Conservation (phyloP, 768 basidiomycete species). For the Trametes gibbosa region DNA sequence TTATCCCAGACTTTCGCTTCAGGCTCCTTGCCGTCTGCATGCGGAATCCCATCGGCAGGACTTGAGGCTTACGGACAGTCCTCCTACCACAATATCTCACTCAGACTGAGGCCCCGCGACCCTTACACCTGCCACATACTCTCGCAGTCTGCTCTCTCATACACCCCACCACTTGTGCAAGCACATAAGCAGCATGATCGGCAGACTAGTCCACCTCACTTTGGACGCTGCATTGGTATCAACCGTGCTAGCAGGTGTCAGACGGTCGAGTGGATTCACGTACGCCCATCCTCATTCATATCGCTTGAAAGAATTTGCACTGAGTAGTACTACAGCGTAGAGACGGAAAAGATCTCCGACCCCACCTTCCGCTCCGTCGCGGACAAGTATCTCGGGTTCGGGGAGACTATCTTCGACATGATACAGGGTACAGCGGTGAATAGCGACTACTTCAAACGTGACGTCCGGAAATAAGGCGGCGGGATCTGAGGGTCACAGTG, state of each 20-base stretch:
- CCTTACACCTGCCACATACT: neutral
- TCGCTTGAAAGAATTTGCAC: constrained; percentile 1
- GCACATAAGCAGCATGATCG: constrained; percentile 43
- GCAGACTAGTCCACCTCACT: constrained; percentile 78
- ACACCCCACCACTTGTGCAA: neutral
- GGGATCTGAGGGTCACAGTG: neutral
- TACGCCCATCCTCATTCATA: constrained; percentile 43
- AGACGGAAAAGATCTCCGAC: constrained; percentile 71
- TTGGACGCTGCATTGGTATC: constrained; percentile 84
- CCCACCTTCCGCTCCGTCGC: constrained; percentile 72
- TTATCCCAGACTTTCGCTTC: neutral
- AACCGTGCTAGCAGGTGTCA: constrained; percentile 87
- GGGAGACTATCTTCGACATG: constrained; percentile 88
- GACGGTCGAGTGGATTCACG: constrained; percentile 87
- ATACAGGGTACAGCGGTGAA: constrained; percentile 83
- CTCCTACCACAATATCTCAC: neutral
- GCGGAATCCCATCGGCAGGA: constrained; percentile 10
- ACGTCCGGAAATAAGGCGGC: constrained; percentile 35
- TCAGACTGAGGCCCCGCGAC: no score
- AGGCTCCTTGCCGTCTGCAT: constrained; percentile 4
- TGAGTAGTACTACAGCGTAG: constrained; percentile 36
- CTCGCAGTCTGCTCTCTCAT: neutral
- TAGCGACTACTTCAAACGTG: constrained; percentile 75
- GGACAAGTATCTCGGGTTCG: constrained; percentile 80
- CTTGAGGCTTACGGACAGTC: no score